These are phyloP conservation scores for Aspergillus aculeatus DNA, from an alignment of 2,329 filamentous ascomycete species.

Conservation along the genomic window DNA sequence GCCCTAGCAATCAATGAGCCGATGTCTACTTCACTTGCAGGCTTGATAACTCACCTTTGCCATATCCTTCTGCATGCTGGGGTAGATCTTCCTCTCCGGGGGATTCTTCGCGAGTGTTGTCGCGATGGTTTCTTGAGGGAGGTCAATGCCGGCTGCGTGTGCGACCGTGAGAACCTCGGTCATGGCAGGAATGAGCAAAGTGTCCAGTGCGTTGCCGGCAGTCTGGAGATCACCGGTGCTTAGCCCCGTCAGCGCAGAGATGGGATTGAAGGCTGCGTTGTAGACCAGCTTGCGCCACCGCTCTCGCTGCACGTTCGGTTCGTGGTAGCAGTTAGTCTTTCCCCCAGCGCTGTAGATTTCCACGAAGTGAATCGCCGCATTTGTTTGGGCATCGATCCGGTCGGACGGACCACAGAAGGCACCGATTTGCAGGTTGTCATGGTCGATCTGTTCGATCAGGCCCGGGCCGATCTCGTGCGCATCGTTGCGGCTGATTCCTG, in stretches of 20 bases:
- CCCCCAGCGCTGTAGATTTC: slow-evolving; percentile 49
- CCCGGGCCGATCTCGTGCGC: slow-evolving; percentile 51
- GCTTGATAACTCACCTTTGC: slow-evolving; percentile 38
- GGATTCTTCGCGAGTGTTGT: slow-evolving; percentile 51
- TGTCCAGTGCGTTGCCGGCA: slow-evolving; percentile 43
- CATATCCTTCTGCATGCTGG: slow-evolving; percentile 12
- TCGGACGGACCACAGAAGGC: slow-evolving; percentile 40
- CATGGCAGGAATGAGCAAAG: slow-evolving; percentile 55
- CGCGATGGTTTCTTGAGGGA: slow-evolving; percentile 28
- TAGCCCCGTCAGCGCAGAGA: slow-evolving; percentile 52
- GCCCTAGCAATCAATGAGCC: slow-evolving; percentile 33
- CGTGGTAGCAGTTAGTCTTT: slow-evolving; percentile 45
- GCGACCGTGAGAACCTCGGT: slow-evolving; percentile 44
- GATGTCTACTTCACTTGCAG: not conserved
- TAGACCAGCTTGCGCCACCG: slow-evolving; percentile 48
- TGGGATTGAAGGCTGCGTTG: slow-evolving; percentile 54
- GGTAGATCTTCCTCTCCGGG: slow-evolving; percentile 47
- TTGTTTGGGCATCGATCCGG: not conserved
- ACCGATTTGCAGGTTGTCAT: slow-evolving; percentile 53
- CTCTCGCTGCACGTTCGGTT: slow-evolving; percentile 28
- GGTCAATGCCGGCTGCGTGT: slow-evolving; percentile 42
- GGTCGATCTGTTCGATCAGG: slow-evolving; percentile 53
- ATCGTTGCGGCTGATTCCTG: slow-evolving; percentile 55
- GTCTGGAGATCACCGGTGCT: slow-evolving; percentile 54
- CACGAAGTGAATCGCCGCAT: slow-evolving; percentile 43